phyloP scores from a whole-genome alignment of 225 moss, liverwort and hornwort genomes.

The Climacium dendroides region DNA sequence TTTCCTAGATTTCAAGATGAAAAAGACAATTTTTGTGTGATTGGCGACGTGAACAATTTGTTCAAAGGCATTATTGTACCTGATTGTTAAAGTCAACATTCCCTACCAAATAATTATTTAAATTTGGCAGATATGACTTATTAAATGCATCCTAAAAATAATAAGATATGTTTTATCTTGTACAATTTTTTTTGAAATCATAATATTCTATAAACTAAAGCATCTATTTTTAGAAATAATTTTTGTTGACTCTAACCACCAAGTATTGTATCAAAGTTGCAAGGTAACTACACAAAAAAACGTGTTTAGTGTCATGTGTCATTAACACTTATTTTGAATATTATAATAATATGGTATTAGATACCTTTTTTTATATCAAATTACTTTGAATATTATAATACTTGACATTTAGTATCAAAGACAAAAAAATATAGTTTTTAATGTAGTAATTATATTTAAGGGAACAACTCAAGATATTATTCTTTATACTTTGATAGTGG shows the following conservation, averaged over 20 bases:
- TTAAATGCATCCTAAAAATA: background rate
- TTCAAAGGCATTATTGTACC: background rate
- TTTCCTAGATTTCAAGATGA: background rate
- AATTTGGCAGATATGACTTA: background rate
- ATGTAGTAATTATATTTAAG: background rate
- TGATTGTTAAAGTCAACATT: fast-evolving
- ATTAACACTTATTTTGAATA: no score
- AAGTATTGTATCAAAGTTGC: background rate
- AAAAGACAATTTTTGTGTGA: background rate
- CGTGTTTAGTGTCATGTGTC: background rate
- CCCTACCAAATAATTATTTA: background rate
- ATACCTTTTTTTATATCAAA: no score
- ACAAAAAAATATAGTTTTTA: background rate
- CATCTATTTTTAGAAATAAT: background rate
- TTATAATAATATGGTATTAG: no score
- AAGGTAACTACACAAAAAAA: background rate
- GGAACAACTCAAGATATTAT: fast-evolving
- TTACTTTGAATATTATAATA: no score
- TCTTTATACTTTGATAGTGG: background rate
- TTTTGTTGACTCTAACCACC: fast-evolving
- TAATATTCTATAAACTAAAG: background rate
- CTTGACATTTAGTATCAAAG: background rate
- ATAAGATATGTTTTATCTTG: fast-evolving
- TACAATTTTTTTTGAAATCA: fast-evolving
- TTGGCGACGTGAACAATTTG: background rate